Conservation (phyloP, 202 grass and related monocot species). For the Brachypodium distachyon region DNA sequence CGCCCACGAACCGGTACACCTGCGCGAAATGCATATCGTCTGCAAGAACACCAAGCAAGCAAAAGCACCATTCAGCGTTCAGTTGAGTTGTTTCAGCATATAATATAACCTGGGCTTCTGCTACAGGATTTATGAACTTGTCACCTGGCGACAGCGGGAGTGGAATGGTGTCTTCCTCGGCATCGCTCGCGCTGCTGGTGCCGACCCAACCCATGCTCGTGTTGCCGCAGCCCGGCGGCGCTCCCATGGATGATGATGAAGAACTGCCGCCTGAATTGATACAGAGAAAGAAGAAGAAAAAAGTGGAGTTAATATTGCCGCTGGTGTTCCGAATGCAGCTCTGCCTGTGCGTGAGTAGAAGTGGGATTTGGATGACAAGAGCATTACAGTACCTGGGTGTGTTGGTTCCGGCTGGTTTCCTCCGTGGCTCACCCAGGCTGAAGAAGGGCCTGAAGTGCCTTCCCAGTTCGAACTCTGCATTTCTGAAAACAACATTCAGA, state of each 20-base stretch:
- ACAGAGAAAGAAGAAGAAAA: too few relatives aligned
- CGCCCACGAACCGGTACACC: conserved; percentile 62
- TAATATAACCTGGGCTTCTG: too few relatives aligned
- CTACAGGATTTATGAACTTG: neutral
- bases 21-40: conserved; percentile 47
- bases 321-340: neutral
- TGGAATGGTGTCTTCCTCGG: conserved; percentile 21
- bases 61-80: neutral
- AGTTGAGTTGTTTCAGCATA: neutral
- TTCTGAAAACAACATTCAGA: neutral
- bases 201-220: conserved; percentile 23
- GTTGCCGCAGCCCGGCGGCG: conserved; percentile 11
- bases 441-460: neutral
- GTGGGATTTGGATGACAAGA: neutral
- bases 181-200: conserved; percentile 8
- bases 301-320: neutral
- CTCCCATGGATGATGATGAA: conserved; percentile 14
- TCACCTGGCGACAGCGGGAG: conserved; percentile 36
- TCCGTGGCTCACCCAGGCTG: neutral
- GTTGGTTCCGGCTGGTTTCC: neutral
- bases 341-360: neutral
- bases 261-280: conserved; percentile 30
- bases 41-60: neutral
- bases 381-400: neutral
- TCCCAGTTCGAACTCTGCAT: conserved; percentile 12